Base-by-base conservation (phyloP, 2,329 filamentous ascomycete genomes). In the Aspergillus chevalieri region DNA sequence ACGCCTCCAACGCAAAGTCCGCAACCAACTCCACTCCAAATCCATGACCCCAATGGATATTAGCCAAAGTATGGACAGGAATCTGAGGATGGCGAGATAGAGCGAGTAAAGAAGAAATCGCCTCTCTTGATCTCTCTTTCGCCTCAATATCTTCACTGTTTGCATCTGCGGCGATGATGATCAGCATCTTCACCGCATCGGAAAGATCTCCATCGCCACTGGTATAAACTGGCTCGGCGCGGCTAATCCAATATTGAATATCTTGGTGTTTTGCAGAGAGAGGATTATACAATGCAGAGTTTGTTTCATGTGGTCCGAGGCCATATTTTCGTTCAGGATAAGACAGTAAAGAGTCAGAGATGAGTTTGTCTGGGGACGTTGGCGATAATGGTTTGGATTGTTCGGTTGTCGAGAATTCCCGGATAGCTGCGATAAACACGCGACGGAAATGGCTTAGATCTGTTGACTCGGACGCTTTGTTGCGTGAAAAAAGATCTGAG, bases 111-210 rank as follows among this genome's bases (percentile, higher is more conserved):
- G 28, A 41, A 15, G 42, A 33, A 28, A 48, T 36, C 4, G 36
- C 36, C 14, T 44, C 30, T 14, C 30, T 48, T 9, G 39, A 10
- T 19, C n/a, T 19, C 19, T 39, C 12, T 39, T 19, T 15, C 36
- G 36, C n/a, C 19, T 39, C 12, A 2, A 8, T 19, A 39, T 39
- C 36, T 30, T 2, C 2, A 9, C 9, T 10, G 10, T 17, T 19
- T 15, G 36, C 19, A 39, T 10, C 19, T 15, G 36, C 36, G 19
- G 36, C 36, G 19, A 39, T 15, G 8, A 48, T 28, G 6, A 48
- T 4, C 14, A 44, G 47, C 47, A 48, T 48, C 33, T 48, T 48
- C 28, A 48, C 47, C 10, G 47, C 47, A 38, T 48, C 47, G 7
- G 47, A 38, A 33, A 48, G 41, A 30, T 48, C 19, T 14, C 28